Conservation (phyloP, 805 yeast species). For the Metschnikowia similis region DNA sequence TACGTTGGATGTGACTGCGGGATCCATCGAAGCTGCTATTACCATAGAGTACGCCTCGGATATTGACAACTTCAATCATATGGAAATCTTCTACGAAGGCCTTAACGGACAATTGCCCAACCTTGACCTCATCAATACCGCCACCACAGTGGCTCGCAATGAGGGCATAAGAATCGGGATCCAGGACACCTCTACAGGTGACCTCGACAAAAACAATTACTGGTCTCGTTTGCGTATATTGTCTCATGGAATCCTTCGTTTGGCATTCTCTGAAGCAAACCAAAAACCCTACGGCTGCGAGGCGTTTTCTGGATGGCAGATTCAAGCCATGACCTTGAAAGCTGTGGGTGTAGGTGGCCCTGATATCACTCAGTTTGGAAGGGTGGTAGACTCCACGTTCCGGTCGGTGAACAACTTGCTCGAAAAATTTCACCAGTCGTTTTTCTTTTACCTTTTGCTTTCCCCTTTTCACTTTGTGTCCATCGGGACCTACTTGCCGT, state of each 20-base stretch:
- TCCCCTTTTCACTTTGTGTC: conserved; percentile 81
- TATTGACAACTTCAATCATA: conserved; percentile 63
- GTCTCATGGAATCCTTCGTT: conserved; percentile 58
- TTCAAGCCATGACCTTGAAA: conserved; percentile 78
- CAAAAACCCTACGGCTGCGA: conserved; percentile 69
- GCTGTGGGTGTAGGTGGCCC: conserved; percentile 55
- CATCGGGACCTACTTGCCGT: conserved; percentile 88
- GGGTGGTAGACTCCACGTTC: conserved; percentile 81
- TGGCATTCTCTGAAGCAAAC: conserved; percentile 67
- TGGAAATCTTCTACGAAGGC: conserved; percentile 80
- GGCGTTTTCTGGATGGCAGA: conserved; percentile 93
- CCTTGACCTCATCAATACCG: conserved; percentile 81
- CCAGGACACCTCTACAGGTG: conserved; percentile 51
- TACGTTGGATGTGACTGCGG: conserved; percentile 80
- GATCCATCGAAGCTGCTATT: conserved; percentile 87
- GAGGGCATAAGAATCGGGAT: conserved; percentile 70
- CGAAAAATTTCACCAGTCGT: conserved; percentile 96
- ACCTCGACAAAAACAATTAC: conserved; percentile 46
- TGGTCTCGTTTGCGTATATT: conserved; percentile 55
- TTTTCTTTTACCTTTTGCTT: conserved; percentile 82
- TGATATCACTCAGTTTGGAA: conserved; percentile 89
- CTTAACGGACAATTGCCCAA: conserved; percentile 95
- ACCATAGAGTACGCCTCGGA: conserved; percentile 72
- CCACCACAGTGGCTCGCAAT: conserved; percentile 65
- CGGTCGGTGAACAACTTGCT: conserved; percentile 86